A percentile compares a stretch with the other conserved stretches of the same genome.
Conservation (phyloP, 208 protist genomes). For the Trypanosoma lewisi region DNA sequence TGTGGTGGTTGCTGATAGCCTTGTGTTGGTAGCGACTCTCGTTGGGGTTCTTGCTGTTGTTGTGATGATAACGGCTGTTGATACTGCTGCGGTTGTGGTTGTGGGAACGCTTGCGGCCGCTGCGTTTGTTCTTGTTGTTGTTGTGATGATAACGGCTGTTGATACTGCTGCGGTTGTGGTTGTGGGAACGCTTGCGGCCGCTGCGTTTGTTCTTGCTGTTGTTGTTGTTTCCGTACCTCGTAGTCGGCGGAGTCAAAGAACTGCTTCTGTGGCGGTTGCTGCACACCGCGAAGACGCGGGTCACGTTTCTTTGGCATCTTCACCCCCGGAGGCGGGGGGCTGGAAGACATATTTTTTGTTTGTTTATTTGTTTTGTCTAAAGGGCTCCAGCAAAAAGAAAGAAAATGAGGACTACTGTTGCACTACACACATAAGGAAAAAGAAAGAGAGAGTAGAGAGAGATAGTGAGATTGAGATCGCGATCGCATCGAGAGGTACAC, state of each 20-base stretch:
- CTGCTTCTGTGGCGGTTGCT: conserved; percentile 65
- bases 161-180: background rate
- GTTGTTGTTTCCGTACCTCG: conserved; percentile 77
- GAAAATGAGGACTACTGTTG: background rate
- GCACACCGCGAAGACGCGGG: conserved; percentile 72
- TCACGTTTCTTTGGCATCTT: conserved; percentile 90
- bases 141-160: background rate
- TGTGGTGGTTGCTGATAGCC: too few species aligned
- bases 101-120: conserved; percentile 7
- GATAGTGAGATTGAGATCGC: too few species aligned
- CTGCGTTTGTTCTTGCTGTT: conserved; percentile 28
- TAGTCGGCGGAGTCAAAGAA: conserved; percentile 91
- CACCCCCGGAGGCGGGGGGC: conserved; percentile 48
- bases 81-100: background rate
- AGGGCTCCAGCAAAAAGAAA: background rate
- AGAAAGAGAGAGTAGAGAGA: background rate
- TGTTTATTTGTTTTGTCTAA: background rate
- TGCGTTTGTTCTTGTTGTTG: background rate
- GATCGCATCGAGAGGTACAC: too few species aligned
- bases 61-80: background rate
- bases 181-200: conserved; percentile 8
- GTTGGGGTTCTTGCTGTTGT: background rate
- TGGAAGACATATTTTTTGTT: conserved; percentile 8
- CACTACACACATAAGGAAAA: background rate
- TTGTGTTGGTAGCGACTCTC: too few species aligned